phyloP scores from a whole-genome alignment of 2,329 filamentous ascomycete species.

The Paecilomyces fulvus region DNA sequence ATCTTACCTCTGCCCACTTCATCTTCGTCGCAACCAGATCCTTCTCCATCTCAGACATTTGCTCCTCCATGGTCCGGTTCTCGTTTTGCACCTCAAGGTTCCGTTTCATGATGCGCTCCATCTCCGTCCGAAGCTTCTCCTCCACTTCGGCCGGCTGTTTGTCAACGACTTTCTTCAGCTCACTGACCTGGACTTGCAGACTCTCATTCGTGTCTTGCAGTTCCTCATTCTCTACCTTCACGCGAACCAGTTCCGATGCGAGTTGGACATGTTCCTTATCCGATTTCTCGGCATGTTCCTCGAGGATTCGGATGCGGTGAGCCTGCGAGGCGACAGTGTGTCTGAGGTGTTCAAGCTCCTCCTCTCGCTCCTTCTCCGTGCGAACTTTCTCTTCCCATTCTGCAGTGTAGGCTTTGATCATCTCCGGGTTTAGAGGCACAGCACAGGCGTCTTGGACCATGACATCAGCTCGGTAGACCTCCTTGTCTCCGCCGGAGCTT shows the following conservation, averaged over 20 bases:
- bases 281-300: conserved; percentile 78
- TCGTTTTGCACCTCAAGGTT: conserved; percentile 92
- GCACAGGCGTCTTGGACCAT: conserved; percentile 88
- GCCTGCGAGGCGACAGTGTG: conserved; percentile 58
- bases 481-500: conserved; percentile 83
- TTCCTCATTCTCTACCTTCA: conserved; percentile 89
- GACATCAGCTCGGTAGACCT: conserved; percentile 89
- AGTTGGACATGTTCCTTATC: conserved; percentile 86
- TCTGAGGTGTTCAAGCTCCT: conserved; percentile 68
- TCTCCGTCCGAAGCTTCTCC: conserved; percentile 68
- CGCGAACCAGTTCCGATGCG: conserved; percentile 81
- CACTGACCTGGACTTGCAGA: conserved; percentile 72
- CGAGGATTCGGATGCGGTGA: conserved; percentile 72
- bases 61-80: conserved; percentile 79
- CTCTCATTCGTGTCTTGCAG: conserved; percentile 84
- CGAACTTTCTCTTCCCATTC: conserved; percentile 92
- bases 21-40: conserved; percentile 90
- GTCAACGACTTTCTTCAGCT: conserved; percentile 79
- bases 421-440: conserved; percentile 73
- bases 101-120: conserved; percentile 83
- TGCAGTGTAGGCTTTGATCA: conserved; percentile 66
- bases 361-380: conserved; percentile 71
- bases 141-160: conserved; percentile 86
- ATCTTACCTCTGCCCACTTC: conserved; percentile 81
- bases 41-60: conserved; percentile 85